Base-by-base conservation (phyloP, 108 stramenopile genomes). In the Nitzschia inconspicua region DNA sequence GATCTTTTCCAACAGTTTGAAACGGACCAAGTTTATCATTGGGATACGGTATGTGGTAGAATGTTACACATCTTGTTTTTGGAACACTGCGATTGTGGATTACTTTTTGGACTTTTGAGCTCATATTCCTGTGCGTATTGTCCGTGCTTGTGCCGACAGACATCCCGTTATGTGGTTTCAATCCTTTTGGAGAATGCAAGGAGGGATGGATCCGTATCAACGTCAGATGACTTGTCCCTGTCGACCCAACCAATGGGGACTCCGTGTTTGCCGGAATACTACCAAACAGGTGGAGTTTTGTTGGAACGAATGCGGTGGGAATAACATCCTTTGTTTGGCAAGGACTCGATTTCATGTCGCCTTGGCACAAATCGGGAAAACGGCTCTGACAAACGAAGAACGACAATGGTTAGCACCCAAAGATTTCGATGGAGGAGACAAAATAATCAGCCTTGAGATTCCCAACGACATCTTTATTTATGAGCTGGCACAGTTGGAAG, bases 151-250 rank as follows among this genome's bases (percentile, higher is more conserved):
- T n/a, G n/a, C n/a, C n/a, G n/a, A n/a, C n/a, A n/a, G n/a, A 1
- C 78, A 79, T 52, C 78, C 77, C 5, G 50, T 78, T 13, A 39
- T 41, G 10, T 78, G 77, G 77, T 78, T 52, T 9, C 20, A 9
- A 4, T 75, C 58, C 41, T 82, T 82, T 60, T 70, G 61, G 37
- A 82, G 78, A 48, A 74, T 77, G 51, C 76, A 74, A 60, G 13
- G 26, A 10, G 25, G 18, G 25, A 47, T 41, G 14, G n/a, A 44
- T 36, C 57, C 57, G 23, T 24, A 72, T 47, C 24, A 57, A 59
- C 59, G 47, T 66, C 9, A 32, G 29, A n/a, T 3, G 57, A 37
- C 56, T 49, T 23, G 37, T 25, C 63, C 63, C 3, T 32, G n/a
- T 11, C 11, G 30, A 42, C 22, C 16, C 30, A 23, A 46, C 1